Evolutionary conservation across 2,329 filamentous ascomycete species (phyloP), one percentile per base, ranked within the genome.

Genomic region (Lachnellula hyalina): DNA sequence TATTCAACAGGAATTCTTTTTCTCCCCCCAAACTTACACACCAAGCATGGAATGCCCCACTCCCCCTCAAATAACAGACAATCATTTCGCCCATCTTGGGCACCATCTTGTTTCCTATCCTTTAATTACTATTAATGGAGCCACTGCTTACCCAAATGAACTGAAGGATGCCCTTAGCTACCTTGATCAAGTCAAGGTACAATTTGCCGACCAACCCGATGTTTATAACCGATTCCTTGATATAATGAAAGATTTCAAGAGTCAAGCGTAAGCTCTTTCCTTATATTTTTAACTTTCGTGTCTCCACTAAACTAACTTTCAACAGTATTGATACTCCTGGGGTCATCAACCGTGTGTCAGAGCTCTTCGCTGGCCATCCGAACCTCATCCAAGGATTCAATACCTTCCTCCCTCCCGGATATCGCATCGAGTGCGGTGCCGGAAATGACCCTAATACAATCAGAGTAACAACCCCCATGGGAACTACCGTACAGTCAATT

Each of bases 221-320:
- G 94, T 99, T 0, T 99, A 99, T 68, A 97, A 97, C 67, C 81
- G 89, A 38, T 97, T 99, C 65, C 75, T 99, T 46, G 94, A 99
- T 65, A 99, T 99, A 48, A 99, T 99, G 94, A 99, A 99, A 69
- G 94, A 99, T 65, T 99, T 99, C 72, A 99, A 99, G 74, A 96
- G 91, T 66, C 93, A 96, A 74, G 91, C 92, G 83, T 92, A 77
- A 74, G 87, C 53, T 47, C 44, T 41, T 44, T 28, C 52, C 40
- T 17, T 45, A 32, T 15, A 46, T 51, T 23, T 7, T 28, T 36
- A 21, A 23, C 11, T 14, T n/a, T 15, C 8, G 4, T n/a, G 14
- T 12, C 23, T 23, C 14, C 17, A 23, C 25, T 12, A 46, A 47
- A 55, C 66, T 75, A 60, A 77, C 61, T 49, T 55, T 25, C 49